A percentile compares a stretch with the other conserved stretches of the same genome.
Conservation (phyloP, 805 yeast genomes). For the Wickerhamiella azymoides region DNA sequence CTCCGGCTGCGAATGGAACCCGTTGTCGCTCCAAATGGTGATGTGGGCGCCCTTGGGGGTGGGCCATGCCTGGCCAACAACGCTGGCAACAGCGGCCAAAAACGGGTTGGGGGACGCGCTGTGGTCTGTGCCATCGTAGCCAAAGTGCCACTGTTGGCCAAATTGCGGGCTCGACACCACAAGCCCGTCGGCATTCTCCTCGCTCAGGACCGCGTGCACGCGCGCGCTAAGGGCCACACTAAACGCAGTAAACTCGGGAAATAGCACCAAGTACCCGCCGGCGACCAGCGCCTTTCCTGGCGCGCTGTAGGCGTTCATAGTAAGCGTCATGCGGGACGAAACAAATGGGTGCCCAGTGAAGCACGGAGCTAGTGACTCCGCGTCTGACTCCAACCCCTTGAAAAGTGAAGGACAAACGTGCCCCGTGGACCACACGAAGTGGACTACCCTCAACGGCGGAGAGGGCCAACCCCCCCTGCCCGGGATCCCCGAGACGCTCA, state of each 20-base stretch:
- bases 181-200: conserved; percentile 24
- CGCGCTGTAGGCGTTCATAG: conserved; percentile 52
- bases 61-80: conserved; percentile 37
- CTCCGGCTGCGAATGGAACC: conserved; percentile 66
- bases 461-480: conserved; percentile 23
- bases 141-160: conserved; percentile 16
- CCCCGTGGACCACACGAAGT: conserved; percentile 13
- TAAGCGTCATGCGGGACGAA: background rate
- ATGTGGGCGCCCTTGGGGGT: conserved; percentile 28
- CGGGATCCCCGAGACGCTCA: conserved; percentile 29
- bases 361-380: background rate
- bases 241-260: conserved; percentile 57
- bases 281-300: conserved; percentile 93
- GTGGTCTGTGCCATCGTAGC: background rate
- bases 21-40: conserved; percentile 70
- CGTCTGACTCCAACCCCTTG: background rate
- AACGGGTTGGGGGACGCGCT: conserved; percentile 49
- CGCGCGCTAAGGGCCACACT: conserved; percentile 81
- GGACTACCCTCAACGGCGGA: conserved; percentile 20
- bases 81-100: conserved; percentile 45
- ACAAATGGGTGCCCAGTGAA: background rate
- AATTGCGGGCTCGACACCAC: conserved; percentile 18
- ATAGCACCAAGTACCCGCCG: conserved; percentile 88
- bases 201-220: conserved; percentile 58
- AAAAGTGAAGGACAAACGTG: conserved; percentile 24